A percentile compares a stretch with the other conserved stretches of the same genome.
These are phyloP conservation scores for Hypoxylon fuscum DNA, from an alignment of 495 filamentous ascomycete species.

Conservation along the genomic window DNA sequence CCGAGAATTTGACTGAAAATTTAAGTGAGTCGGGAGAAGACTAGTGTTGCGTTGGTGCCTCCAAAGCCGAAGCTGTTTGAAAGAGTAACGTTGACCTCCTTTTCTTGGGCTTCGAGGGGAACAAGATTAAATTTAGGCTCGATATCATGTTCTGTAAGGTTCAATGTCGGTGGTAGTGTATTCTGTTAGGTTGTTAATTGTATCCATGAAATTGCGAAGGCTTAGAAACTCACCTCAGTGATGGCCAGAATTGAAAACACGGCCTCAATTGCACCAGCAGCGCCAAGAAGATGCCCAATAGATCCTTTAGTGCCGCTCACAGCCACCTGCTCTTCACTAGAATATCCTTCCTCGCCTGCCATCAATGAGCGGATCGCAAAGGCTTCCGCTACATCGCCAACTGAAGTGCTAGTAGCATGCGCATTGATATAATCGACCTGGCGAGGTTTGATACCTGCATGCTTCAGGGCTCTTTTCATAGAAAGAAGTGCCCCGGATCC, in stretches of 20 bases:
- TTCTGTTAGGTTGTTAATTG: slow-evolving; percentile 62
- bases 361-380: slow-evolving; percentile 81
- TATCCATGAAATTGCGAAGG: neutral
- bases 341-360: slow-evolving; percentile 73
- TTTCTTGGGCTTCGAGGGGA: slow-evolving; percentile 72
- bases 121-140: slow-evolving; percentile 91
- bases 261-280: slow-evolving; percentile 88
- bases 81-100: slow-evolving; percentile 75
- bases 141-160: slow-evolving; percentile 72
- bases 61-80: slow-evolving; percentile 99
- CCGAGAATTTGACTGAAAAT: neutral
- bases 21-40: slow-evolving; percentile 63
- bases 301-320: slow-evolving; percentile 95
- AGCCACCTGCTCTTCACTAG: slow-evolving; percentile 71
- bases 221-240: slow-evolving; percentile 66
- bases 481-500: slow-evolving; percentile 82
- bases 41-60: slow-evolving; percentile 91
- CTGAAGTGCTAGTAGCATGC: slow-evolving; percentile 85
- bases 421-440: slow-evolving; percentile 94
- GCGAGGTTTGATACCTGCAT: slow-evolving; percentile 72
- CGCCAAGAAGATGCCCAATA: slow-evolving; percentile 90
- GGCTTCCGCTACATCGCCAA: slow-evolving; percentile 91
- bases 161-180: slow-evolving; percentile 86
- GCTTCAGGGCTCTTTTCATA: slow-evolving; percentile 83
- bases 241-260: slow-evolving; percentile 84